phyloP scores from a whole-genome alignment of 352 stramenopile species.

The Phytophthora foliorum region DNA sequence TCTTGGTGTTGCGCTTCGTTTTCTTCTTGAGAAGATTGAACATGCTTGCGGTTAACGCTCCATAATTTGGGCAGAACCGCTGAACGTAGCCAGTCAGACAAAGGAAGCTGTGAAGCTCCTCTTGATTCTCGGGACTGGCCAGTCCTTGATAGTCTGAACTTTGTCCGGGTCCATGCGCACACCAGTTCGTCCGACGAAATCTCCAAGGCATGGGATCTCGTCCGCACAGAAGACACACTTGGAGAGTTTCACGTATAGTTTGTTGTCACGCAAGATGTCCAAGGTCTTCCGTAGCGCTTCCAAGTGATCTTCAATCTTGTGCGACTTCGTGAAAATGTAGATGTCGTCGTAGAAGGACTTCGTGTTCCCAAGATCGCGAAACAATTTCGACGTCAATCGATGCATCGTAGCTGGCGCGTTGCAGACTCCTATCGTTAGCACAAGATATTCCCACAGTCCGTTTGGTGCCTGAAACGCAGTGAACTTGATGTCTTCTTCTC shows the following conservation, averaged over 20 bases:
- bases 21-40: neutral
- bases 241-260: slow-evolving; percentile 18
- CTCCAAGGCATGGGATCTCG: neutral
- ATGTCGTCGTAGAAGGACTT: slow-evolving; percentile 22
- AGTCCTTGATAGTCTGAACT: slow-evolving; percentile 7
- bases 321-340: slow-evolving; percentile 13
- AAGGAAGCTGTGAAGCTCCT: slow-evolving; percentile 11
- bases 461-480: slow-evolving; percentile 24
- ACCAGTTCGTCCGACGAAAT: slow-evolving; percentile 1
- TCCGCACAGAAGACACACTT: slow-evolving; percentile 11
- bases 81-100: slow-evolving; percentile 10
- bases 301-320: slow-evolving; percentile 9
- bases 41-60: neutral
- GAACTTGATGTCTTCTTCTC: too few relatives aligned
- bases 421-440: slow-evolving; percentile 7
- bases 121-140: slow-evolving; percentile 2
- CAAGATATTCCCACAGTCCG: slow-evolving; percentile 17
- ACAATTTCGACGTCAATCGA: slow-evolving; percentile 15
- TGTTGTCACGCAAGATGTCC: slow-evolving; percentile 6
- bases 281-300: slow-evolving; percentile 5
- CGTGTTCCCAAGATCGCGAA: slow-evolving; percentile 9
- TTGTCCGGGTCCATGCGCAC: slow-evolving; percentile 11
- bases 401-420: slow-evolving; percentile 1
- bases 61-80: neutral
- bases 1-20: slow-evolving; percentile 1